Evolutionary conservation across 305 asterid genomes (phyloP).

Genomic region (Solanum hybrid): DNA sequence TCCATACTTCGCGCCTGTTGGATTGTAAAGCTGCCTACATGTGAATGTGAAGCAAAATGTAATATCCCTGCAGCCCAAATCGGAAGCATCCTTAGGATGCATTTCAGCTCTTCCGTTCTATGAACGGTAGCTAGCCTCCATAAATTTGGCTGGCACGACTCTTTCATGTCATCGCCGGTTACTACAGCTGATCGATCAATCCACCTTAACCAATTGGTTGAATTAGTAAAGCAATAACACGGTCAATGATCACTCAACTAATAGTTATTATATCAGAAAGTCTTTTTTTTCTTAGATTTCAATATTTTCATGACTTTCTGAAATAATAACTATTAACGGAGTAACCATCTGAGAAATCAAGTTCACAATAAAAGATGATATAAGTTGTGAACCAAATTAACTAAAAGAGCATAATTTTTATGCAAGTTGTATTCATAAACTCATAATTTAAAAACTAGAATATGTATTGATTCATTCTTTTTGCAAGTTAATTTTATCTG

Average conservation of each 20-base stretch:
- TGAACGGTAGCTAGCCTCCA: slow-evolving; percentile 74
- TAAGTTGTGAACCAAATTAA: not conserved
- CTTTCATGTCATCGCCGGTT: slow-evolving; percentile 22
- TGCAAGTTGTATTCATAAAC: too few relatives aligned
- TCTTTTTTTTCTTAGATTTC: not conserved
- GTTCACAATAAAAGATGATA: not conserved
- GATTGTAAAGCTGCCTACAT: slow-evolving; percentile 46
- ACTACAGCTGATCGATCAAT: slow-evolving; percentile 55
- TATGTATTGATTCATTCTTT: not conserved
- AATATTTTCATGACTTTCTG: not conserved
- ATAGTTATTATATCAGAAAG: not conserved
- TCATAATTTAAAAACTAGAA: too few relatives aligned
- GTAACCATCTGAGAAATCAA: not conserved
- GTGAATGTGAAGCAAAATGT: slow-evolving; percentile 46
- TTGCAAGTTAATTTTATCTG: not conserved
- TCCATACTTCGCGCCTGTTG: slow-evolving; percentile 63
- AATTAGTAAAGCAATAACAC: not conserved
- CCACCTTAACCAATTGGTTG: slow-evolving; percentile 19
- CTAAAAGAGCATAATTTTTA: not conserved
- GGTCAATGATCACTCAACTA: not conserved
- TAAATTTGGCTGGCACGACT: slow-evolving; percentile 27
- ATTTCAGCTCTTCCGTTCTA: slow-evolving; percentile 65
- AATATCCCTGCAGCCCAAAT: slow-evolving; percentile 66
- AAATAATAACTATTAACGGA: not conserved
- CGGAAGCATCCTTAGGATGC: slow-evolving; percentile 47